Conservation (phyloP, 2,329 filamentous ascomycete genomes). For the Exophiala dermatitidis region DNA sequence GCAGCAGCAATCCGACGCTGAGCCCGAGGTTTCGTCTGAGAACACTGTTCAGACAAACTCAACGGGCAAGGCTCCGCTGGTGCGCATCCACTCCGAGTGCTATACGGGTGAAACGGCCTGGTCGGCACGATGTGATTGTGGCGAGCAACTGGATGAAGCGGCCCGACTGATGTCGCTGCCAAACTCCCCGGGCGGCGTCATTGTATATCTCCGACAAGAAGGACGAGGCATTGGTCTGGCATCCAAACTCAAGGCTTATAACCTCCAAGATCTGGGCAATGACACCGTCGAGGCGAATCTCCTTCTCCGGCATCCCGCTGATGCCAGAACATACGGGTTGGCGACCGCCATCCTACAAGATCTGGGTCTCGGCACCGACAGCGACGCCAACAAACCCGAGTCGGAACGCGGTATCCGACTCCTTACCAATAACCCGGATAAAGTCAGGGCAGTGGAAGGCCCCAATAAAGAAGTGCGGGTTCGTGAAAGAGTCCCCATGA, state of each 20-base stretch:
- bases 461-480: constrained; percentile 82
- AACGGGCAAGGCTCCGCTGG: constrained; percentile 54
- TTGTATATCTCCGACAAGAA: constrained; percentile 92
- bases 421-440: constrained; percentile 95
- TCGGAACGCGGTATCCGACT: constrained; percentile 55
- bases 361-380: constrained; percentile 62
- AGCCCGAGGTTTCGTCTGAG: background rate
- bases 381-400: constrained; percentile 32
- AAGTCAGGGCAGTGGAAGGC: constrained; percentile 88
- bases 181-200: constrained; percentile 64
- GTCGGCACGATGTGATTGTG: constrained; percentile 96
- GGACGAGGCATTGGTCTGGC: constrained; percentile 89
- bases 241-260: constrained; percentile 97
- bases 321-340: constrained; percentile 90
- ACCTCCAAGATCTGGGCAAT: constrained; percentile 91
- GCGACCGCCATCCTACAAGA: constrained; percentile 91
- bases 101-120: constrained; percentile 98
- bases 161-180: constrained; percentile 81
- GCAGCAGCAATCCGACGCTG: constrained; percentile 3
- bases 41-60: constrained; percentile 9
- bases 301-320: constrained; percentile 81
- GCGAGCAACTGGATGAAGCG: constrained; percentile 94
- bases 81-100: constrained; percentile 95
- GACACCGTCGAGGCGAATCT: constrained; percentile 97
- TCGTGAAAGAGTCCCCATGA: constrained; percentile 86